phyloP scores from a whole-genome alignment of 192 early-diverging fungal species.

The Coemansia pectinata region DNA sequence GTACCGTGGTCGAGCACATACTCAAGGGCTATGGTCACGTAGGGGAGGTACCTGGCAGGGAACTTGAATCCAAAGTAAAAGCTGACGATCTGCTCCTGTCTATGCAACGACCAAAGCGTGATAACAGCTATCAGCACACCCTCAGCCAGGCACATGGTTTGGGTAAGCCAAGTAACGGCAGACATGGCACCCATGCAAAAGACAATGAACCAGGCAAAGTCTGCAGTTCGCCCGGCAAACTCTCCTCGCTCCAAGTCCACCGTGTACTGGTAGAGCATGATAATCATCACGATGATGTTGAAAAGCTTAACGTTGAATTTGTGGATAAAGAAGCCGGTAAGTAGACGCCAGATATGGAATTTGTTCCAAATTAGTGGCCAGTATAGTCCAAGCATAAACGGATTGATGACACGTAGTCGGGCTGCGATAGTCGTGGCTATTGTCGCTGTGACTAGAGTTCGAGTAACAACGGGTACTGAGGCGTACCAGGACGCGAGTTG shows the following conservation, averaged over 20 bases:
- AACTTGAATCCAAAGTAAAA: constrained; percentile 79
- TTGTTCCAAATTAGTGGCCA: constrained; percentile 57
- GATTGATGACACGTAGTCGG: constrained; percentile 11
- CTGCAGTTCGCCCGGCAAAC: constrained; percentile 69
- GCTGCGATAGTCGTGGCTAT: constrained; percentile 9
- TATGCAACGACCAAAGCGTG: constrained; percentile 78
- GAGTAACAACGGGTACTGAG: constrained; percentile 22
- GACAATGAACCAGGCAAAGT: constrained; percentile 77
- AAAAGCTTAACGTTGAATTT: constrained; percentile 59
- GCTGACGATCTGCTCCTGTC: constrained; percentile 57
- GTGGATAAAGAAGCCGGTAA: constrained; percentile 66
- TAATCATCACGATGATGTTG: constrained; percentile 75
- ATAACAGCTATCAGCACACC: constrained; percentile 62
- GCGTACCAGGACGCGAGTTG: constrained; percentile 30
- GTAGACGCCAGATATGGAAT: constrained; percentile 78
- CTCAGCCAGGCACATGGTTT: constrained; percentile 21
- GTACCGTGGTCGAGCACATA: constrained; percentile 48
- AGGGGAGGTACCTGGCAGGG: constrained; percentile 75
- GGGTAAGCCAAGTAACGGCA: constrained; percentile 29
- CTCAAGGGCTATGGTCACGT: constrained; percentile 63
- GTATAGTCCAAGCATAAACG: constrained; percentile 51
- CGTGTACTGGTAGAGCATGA: constrained; percentile 76
- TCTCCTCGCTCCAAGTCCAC: constrained; percentile 66
- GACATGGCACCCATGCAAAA: constrained; percentile 49
- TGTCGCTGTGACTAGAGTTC: constrained; percentile 16